Evolutionary conservation across 2,329 filamentous ascomycete genomes (phyloP).

Genomic region (Fusarium coffeatum): DNA sequence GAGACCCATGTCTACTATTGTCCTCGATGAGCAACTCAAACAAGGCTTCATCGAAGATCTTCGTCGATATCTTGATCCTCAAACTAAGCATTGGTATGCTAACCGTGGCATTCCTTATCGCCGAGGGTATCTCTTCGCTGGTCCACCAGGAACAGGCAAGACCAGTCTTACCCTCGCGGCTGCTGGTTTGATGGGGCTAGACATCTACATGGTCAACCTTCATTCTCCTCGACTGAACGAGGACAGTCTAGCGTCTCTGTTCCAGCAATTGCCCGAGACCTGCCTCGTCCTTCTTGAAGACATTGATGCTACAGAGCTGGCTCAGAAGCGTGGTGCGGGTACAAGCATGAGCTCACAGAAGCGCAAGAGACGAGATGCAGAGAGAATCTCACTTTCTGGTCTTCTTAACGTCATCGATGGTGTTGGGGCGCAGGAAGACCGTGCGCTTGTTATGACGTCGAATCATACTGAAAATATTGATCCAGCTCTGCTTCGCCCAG

Average conservation of each 20-base stretch:
- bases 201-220: conserved; percentile 35
- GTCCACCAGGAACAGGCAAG: conserved; percentile 38
- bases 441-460: conserved; percentile 78
- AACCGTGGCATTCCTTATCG: conserved; percentile 38
- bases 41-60: conserved; percentile 32
- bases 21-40: conserved; percentile 28
- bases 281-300: conserved; percentile 34
- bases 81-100: conserved; percentile 35
- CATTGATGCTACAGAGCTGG: conserved; percentile 25
- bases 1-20: conserved; percentile 33
- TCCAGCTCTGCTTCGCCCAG: conserved; percentile 14
- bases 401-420: conserved; percentile 76
- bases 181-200: conserved; percentile 27
- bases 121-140: conserved; percentile 37
- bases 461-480: conserved; percentile 57
- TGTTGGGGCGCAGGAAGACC: conserved; percentile 73
- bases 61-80: conserved; percentile 29
- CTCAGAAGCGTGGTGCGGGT: not conserved
- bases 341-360: not conserved
- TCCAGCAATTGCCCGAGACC: conserved; percentile 5
- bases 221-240: conserved; percentile 18
- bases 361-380: not conserved
- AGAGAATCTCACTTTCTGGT: conserved; percentile 62
- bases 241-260: conserved; percentile 20
- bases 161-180: conserved; percentile 33